A percentile compares a stretch with the other conserved stretches of the same genome.
Evolutionary conservation across 139 green algal genomes (phyloP).

Genomic region (Chlamydomonas asymmetrica): DNA sequence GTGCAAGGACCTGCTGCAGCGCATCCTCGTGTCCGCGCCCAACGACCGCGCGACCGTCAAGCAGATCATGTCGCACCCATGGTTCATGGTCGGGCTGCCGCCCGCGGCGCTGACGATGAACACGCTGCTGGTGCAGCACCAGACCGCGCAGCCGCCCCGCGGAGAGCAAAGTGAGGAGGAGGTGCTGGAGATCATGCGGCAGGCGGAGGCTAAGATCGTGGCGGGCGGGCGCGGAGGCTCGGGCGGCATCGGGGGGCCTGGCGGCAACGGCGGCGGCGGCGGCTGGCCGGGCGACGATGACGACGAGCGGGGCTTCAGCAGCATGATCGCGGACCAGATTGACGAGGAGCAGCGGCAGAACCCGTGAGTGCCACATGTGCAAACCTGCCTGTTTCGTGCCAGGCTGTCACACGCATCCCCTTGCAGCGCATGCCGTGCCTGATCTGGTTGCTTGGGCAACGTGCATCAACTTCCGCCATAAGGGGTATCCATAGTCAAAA

Average conservation of each 20-base stretch:
- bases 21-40: slow-evolving; percentile 59
- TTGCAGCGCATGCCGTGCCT: too few relatives aligned
- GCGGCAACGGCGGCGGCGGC: slow-evolving; percentile 15
- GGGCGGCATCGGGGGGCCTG: slow-evolving; percentile 13
- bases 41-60: slow-evolving; percentile 57
- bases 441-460: too few relatives aligned
- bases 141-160: slow-evolving; percentile 12
- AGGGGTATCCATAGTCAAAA: too few relatives aligned
- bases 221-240: not conserved
- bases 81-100: slow-evolving; percentile 61
- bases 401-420: too few relatives aligned
- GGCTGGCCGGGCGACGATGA: not conserved
- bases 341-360: not conserved
- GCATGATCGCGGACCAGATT: not conserved
- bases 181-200: slow-evolving; percentile 20
- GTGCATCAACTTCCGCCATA: too few relatives aligned
- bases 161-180: slow-evolving; percentile 33
- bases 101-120: slow-evolving; percentile 49
- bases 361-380: too few relatives aligned
- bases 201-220: slow-evolving; percentile 1
- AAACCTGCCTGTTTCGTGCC: too few relatives aligned
- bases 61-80: slow-evolving; percentile 77
- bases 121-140: slow-evolving; percentile 21
- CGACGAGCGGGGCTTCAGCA: slow-evolving; percentile 1
- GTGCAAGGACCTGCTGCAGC: slow-evolving; percentile 40